Percentiles rank a stretch among this genome's conserved stretches.
These are phyloP conservation scores for Metschnikowia orientalis DNA, from an alignment of 805 yeast genomes.

Conservation along the genomic window DNA sequence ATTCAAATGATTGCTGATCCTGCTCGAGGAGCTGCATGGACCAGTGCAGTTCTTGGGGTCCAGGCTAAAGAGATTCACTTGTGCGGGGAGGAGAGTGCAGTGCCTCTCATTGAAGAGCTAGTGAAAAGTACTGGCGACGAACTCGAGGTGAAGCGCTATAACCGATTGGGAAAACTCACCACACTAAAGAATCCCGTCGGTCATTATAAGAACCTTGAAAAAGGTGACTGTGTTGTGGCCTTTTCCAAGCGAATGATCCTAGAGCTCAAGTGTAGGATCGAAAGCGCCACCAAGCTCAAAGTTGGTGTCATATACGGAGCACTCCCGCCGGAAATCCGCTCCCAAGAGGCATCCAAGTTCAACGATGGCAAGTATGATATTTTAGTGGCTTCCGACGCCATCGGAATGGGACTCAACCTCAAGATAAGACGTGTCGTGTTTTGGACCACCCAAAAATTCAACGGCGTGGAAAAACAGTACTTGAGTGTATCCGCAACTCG, in stretches of 20 bases:
- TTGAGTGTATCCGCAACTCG: conserved; percentile 67
- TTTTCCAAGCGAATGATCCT: conserved; percentile 75
- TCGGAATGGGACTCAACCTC: conserved; percentile 94
- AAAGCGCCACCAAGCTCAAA: conserved; percentile 52
- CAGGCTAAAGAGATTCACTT: conserved; percentile 81
- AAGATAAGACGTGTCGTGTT: conserved; percentile 79
- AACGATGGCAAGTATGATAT: conserved; percentile 76
- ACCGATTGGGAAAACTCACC: conserved; percentile 67
- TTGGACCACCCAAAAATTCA: conserved; percentile 60
- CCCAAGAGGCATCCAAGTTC: conserved; percentile 75
- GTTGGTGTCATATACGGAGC: conserved; percentile 95
- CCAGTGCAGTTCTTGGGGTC: conserved; percentile 82
- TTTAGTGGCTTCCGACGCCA: conserved; percentile 93
- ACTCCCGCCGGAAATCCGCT: conserved; percentile 90
- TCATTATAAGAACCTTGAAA: conserved; percentile 37
- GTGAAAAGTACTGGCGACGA: conserved; percentile 75
- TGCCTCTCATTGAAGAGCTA: conserved; percentile 59
- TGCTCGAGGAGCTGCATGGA: conserved; percentile 90
- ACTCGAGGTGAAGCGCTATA: conserved; percentile 62
- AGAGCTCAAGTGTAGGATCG: conserved; percentile 65
- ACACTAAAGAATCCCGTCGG: conserved; percentile 41
- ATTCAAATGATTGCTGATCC: conserved; percentile 89
- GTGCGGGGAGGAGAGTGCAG: conserved; percentile 89
- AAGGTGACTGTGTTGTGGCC: conserved; percentile 88
- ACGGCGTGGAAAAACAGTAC: conserved; percentile 49